A percentile compares a stretch with the other conserved stretches of the same genome.
Evolutionary conservation across 805 yeast genomes (phyloP).

Genomic region (Candida maris): DNA sequence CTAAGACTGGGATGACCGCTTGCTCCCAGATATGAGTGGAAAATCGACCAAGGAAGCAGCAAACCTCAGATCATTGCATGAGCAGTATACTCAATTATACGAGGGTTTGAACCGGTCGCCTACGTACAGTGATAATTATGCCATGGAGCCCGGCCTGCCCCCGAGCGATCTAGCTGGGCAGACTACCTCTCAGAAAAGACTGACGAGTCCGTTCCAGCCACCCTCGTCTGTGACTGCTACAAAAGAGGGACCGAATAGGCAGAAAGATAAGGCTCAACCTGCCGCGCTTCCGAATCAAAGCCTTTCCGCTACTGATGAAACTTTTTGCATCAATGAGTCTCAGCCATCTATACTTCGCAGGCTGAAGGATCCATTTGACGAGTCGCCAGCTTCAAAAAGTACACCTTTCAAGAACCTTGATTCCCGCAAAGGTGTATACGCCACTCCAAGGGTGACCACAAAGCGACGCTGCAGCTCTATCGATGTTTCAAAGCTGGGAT

Average conservation of each 20-base stretch:
- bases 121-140: no score
- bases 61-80: no score
- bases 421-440: not conserved
- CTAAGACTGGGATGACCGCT: no score
- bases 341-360: constrained; percentile 28
- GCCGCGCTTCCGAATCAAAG: not conserved
- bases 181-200: not conserved
- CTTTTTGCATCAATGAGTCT: constrained; percentile 12
- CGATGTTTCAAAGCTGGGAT: not conserved
- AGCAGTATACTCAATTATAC: no score
- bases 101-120: no score
- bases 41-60: no score
- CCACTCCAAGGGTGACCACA: not conserved
- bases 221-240: not conserved
- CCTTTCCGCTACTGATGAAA: constrained; percentile 4
- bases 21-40: no score
- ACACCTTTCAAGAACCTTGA: constrained; percentile 13
- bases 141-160: no score
- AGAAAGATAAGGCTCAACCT: constrained; percentile 1
- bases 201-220: no score
- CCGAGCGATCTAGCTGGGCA: no score
- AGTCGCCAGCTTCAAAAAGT: constrained; percentile 23
- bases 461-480: no score
- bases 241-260: not conserved
- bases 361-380: constrained; percentile 37